These are phyloP conservation scores for Microbotryum scabiosae DNA, from an alignment of 1,284 basidiomycete genomes.

Conservation along the genomic window DNA sequence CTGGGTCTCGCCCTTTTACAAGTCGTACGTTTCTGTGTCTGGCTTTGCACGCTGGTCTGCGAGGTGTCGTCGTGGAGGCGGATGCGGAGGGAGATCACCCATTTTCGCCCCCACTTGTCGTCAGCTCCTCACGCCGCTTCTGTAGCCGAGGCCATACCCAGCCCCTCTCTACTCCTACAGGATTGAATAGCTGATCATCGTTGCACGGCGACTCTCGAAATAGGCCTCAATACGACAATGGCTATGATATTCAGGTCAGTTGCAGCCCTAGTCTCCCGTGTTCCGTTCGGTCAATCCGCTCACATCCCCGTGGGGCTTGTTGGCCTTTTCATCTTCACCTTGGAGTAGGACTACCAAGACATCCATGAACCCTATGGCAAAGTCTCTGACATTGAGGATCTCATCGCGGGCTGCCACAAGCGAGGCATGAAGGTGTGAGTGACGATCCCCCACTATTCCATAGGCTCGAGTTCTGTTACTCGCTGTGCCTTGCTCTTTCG, in stretches of 20 bases:
- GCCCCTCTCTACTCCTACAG: too few species aligned
- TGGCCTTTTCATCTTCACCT: too few species aligned
- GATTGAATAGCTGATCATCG: too few species aligned
- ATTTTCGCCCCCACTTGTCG: background rate
- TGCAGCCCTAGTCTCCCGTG: too few species aligned
- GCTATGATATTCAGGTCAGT: slow-evolving; percentile 5
- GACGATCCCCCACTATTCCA: slow-evolving; percentile 1
- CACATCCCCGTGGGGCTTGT: too few species aligned
- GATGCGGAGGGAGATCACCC: background rate
- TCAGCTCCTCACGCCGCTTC: background rate
- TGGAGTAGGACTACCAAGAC: slow-evolving; percentile 53
- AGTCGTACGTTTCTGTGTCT: slow-evolving; percentile 44
- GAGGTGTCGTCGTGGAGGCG: slow-evolving; percentile 45
- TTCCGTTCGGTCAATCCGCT: too few species aligned
- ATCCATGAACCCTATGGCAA: slow-evolving; percentile 67
- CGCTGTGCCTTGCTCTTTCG: too few species aligned
- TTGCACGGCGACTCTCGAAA: background rate
- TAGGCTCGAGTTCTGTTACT: background rate
- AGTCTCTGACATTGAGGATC: slow-evolving; percentile 59
- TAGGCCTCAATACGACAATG: background rate
- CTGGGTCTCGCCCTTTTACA: slow-evolving; percentile 68
- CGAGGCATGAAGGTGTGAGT: slow-evolving; percentile 52
- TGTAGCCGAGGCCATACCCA: background rate
- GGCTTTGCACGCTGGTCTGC: slow-evolving; percentile 49
- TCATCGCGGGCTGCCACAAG: slow-evolving; percentile 53